phyloP scores from a whole-genome alignment of 805 yeast species.

The Metschnikowia matae region DNA sequence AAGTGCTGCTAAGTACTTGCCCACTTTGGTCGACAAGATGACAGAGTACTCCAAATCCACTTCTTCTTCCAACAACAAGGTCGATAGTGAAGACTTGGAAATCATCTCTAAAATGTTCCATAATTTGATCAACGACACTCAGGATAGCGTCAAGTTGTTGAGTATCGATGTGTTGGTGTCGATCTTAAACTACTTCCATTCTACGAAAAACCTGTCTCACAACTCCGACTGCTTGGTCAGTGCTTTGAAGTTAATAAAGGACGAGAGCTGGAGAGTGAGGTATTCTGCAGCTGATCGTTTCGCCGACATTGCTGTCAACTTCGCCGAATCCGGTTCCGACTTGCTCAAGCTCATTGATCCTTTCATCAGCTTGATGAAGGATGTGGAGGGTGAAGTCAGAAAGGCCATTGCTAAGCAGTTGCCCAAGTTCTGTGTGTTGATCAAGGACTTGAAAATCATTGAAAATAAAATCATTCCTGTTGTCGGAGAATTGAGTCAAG shows the following conservation, averaged over 20 bases:
- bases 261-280: slow-evolving; percentile 97
- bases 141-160: slow-evolving; percentile 90
- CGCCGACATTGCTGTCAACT: slow-evolving; percentile 63
- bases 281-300: slow-evolving; percentile 97
- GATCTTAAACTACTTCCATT: slow-evolving; percentile 65
- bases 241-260: slow-evolving; percentile 69
- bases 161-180: slow-evolving; percentile 85
- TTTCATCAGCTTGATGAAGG: slow-evolving; percentile 75
- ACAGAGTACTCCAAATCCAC: slow-evolving; percentile 42
- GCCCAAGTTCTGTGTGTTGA: slow-evolving; percentile 63
- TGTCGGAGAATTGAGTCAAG: slow-evolving; percentile 79
- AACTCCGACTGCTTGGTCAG: slow-evolving; percentile 59
- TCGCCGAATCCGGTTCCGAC: slow-evolving; percentile 54
- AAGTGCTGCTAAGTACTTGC: slow-evolving; percentile 84
- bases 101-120: slow-evolving; percentile 78
- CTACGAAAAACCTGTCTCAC: slow-evolving; percentile 53
- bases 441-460: slow-evolving; percentile 45
- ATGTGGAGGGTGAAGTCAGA: slow-evolving; percentile 92
- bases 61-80: slow-evolving; percentile 24
- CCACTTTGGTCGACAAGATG: slow-evolving; percentile 59
- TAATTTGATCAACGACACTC: slow-evolving; percentile 73
- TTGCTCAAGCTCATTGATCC: slow-evolving; percentile 62
- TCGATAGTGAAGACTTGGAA: slow-evolving; percentile 67
- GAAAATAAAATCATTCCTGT: slow-evolving; percentile 74
- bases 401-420: slow-evolving; percentile 91